Evolutionary conservation across 768 basidiomycete genomes (phyloP), one percentile per base, ranked within the genome.

Genomic region (Panaeolus cyanescens): DNA sequence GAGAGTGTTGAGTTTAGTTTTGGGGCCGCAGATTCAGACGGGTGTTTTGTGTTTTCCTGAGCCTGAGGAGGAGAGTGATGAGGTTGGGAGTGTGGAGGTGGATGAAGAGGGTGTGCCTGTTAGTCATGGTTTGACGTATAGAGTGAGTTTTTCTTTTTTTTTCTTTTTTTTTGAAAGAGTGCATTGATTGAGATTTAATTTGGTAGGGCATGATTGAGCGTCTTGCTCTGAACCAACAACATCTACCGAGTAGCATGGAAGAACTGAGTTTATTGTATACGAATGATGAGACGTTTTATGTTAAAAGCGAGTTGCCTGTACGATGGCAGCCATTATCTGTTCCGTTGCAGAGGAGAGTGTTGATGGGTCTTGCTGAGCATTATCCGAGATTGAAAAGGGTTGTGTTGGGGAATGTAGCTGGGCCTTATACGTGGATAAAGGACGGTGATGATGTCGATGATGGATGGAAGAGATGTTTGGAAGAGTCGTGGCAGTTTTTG

Each of bases 401-500:
- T 28, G 45, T 50, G 45, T 50, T 50, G 45, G 45, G 45, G 25
- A 50, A 50, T 28, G 45, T 50, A 28, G 45, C 45, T 50, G 45
- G 45, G 12, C 45, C 45, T 7, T 50, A 50, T 50, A 50, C 45
- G 9, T 50, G 45, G 45, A 6, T 50, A 3, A 50, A 50, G 45
- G 45, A 50, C 30, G 25, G 13, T 9, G 45, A 50, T 12, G 45
- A 28, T 28, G 45, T n/a, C 4, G 45, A 50, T 12, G 45, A 28
- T 28, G 45, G 10, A 13, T 50, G 45, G 45, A 50, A 9, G 28
- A 50, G 45, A 5, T n/a, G n/a, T 50, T 7, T 28, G 45, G 45
- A 50, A 13, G 45, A 50, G 25, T 50, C 45, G 25, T 50, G 45
- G 45, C 45, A 50, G 45, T 50, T 50, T 50, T 50, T 50, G 45